Percentiles rank a stretch among this genome's conserved stretches.
Conservation (phyloP, 1,284 basidiomycete species). For the Afroboletus lepidellus region DNA sequence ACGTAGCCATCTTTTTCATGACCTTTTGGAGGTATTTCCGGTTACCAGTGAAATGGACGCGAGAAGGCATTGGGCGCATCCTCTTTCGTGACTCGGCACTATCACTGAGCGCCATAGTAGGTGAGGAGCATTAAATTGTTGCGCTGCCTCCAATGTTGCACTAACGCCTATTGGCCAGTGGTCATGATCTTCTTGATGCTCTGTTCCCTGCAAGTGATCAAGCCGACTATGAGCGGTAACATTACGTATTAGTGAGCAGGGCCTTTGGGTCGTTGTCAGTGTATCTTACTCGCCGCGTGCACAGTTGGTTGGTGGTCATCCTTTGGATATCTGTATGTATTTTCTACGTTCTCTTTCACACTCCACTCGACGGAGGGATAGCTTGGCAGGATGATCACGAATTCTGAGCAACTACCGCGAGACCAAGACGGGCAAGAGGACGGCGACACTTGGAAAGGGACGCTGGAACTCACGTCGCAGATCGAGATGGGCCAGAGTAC, state of each 20-base stretch:
- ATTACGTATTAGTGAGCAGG: slow-evolving; percentile 19
- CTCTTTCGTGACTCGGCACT: slow-evolving; percentile 17
- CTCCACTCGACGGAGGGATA: slow-evolving; percentile 1
- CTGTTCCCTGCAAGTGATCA: slow-evolving; percentile 13
- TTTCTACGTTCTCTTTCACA: not conserved
- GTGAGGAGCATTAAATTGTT: not conserved
- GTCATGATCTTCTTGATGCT: slow-evolving; percentile 25
- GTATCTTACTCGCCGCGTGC: not conserved
- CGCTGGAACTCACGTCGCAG: slow-evolving; percentile 8
- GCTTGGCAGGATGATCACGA: slow-evolving; percentile 18
- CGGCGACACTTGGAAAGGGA: slow-evolving; percentile 1
- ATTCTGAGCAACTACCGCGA: slow-evolving; percentile 10
- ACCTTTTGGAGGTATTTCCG: slow-evolving; percentile 16
- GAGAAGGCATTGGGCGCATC: slow-evolving; percentile 1
- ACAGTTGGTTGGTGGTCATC: slow-evolving; percentile 20
- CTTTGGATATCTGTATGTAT: slow-evolving; percentile 23
- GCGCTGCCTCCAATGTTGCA: not conserved
- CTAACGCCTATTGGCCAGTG: slow-evolving; percentile 6
- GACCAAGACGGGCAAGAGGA: not conserved
- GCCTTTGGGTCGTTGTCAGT: not conserved
- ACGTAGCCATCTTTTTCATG: slow-evolving; percentile 17
- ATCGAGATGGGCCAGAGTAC: slow-evolving; percentile 5
- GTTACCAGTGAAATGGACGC: slow-evolving; percentile 12
- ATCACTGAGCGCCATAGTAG: slow-evolving; percentile 8
- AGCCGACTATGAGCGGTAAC: slow-evolving; percentile 13